Conservation (phyloP, 768 basidiomycete genomes). For the Goffeauzyma gilvescens region DNA sequence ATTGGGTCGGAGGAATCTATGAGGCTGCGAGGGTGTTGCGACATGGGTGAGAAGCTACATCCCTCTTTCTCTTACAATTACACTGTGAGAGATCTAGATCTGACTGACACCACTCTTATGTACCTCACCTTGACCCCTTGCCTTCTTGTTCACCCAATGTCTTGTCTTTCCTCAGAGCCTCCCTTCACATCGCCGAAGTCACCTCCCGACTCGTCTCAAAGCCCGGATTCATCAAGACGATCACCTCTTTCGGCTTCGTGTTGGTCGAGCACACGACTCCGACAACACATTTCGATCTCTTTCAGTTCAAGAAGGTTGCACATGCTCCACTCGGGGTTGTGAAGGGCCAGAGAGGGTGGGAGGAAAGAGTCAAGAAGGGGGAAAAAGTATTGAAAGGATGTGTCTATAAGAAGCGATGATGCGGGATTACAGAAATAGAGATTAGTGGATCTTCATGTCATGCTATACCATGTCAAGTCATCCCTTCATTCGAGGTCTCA, state of each 20-base stretch:
- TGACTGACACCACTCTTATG: too few species aligned
- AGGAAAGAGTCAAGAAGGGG: slow-evolving; percentile 23
- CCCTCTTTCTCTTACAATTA: background rate
- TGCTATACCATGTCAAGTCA: too few species aligned
- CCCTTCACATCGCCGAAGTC: slow-evolving; percentile 32
- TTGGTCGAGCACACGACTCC: slow-evolving; percentile 25
- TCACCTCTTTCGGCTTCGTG: slow-evolving; percentile 30
- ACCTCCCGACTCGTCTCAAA: slow-evolving; percentile 30
- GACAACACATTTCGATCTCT: slow-evolving; percentile 32
- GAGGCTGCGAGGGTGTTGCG: slow-evolving; percentile 79
- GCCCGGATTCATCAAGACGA: slow-evolving; percentile 22
- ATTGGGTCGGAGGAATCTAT: slow-evolving; percentile 78
- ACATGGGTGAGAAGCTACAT: slow-evolving; percentile 42
- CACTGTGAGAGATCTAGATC: background rate
- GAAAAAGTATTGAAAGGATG: slow-evolving; percentile 30
- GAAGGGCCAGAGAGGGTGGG: slow-evolving; percentile 24
- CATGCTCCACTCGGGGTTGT: slow-evolving; percentile 20
- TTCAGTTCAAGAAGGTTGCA: slow-evolving; percentile 24
- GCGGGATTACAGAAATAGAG: too few species aligned
- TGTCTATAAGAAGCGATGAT: slow-evolving; percentile 34
- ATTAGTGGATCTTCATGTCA: too few species aligned
- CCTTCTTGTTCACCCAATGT: background rate
- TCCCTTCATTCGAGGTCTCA: too few species aligned
- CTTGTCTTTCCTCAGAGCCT: slow-evolving; percentile 20
- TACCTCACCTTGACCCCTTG: too few species aligned